Evolutionary conservation across 2,329 filamentous ascomycete species (phyloP).

Genomic region (Neonectria ditissima): DNA sequence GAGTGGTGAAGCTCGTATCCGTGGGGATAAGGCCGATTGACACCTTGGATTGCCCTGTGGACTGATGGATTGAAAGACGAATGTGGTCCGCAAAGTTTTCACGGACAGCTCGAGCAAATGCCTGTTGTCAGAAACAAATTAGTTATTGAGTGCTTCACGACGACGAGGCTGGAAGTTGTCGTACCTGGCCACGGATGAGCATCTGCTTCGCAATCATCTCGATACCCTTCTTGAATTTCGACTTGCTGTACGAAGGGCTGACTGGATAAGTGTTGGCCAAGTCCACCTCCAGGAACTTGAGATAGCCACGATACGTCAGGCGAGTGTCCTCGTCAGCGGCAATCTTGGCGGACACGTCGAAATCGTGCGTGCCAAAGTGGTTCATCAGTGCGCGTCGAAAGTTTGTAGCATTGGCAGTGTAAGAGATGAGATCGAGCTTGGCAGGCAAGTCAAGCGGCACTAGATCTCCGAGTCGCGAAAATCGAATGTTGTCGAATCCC

Average conservation of each 20-base stretch:
- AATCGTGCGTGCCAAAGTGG: constrained; percentile 54
- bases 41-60: constrained; percentile 60
- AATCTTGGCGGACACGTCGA: constrained; percentile 55
- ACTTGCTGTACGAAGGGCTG: constrained; percentile 53
- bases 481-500: constrained; percentile 59
- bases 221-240: constrained; percentile 60
- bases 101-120: constrained; percentile 64
- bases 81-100: constrained; percentile 59
- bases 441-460: constrained; percentile 55
- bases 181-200: constrained; percentile 65
- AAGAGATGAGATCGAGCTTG: constrained; percentile 61
- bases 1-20: constrained; percentile 59
- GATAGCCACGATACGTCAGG: constrained; percentile 66
- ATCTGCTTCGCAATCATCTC: constrained; percentile 66
- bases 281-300: constrained; percentile 65
- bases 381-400: constrained; percentile 62
- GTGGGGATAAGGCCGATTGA: constrained; percentile 62
- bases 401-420: constrained; percentile 63
- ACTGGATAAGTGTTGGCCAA: constrained; percentile 58
- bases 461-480: constrained; percentile 63
- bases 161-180: background rate
- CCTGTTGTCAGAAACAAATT: constrained; percentile 47
- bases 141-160: background rate
- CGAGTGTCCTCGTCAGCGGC: constrained; percentile 61
- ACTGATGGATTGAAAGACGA: constrained; percentile 66